Base-by-base conservation (phyloP, 2,329 filamentous ascomycete genomes). In the Hortaea werneckii region DNA sequence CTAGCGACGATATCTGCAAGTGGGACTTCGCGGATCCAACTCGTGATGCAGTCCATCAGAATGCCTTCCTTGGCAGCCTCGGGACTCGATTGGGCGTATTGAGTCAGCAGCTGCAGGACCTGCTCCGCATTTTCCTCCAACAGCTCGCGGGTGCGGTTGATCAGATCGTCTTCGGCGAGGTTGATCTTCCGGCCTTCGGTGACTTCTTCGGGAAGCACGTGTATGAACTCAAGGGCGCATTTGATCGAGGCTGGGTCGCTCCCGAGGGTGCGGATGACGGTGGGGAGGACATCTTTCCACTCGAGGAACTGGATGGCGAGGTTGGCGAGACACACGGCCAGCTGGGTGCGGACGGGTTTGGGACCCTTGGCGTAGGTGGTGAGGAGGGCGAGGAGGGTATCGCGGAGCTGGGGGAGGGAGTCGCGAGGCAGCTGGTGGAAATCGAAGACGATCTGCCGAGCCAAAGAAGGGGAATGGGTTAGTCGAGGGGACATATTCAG, bases 111-210 rank as follows among this genome's bases (percentile, higher is more conserved):
- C 59, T 82, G 78, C 61, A 98, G 76, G 53, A 96, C 92, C 67
- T 90, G 82, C 54, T 83, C 75, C 47, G 88, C 86, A 66, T 96
- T 98, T 67, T 95, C 84, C 67, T 85, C 83, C 66, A 98, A 74
- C 59, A 98, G 75, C 67, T 95, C 90, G 66, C 79, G 80, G 54
- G 92, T 95, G 73, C 92, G 85, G 60, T 78, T 74, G 55, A 75
- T 77, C 65, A 98, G 79, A 68, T 96, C 90, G 74, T 96, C 89
- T 85, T 98, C 92, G 80, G 87, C 89, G 72, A 98, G 78, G 77
- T 88, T 95, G 77, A 98, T 95, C 75, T 96, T 98, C 71, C 92
- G 87, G 72, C 92, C 92, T 77, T 98, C 90, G 58, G 87, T 96
- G 63, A 98, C 92, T 77, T 98, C 92, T 75, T 98, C 92, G 46